Base-by-base conservation (phyloP, 2,329 filamentous ascomycete species). In the Endothia cerciana region DNA sequence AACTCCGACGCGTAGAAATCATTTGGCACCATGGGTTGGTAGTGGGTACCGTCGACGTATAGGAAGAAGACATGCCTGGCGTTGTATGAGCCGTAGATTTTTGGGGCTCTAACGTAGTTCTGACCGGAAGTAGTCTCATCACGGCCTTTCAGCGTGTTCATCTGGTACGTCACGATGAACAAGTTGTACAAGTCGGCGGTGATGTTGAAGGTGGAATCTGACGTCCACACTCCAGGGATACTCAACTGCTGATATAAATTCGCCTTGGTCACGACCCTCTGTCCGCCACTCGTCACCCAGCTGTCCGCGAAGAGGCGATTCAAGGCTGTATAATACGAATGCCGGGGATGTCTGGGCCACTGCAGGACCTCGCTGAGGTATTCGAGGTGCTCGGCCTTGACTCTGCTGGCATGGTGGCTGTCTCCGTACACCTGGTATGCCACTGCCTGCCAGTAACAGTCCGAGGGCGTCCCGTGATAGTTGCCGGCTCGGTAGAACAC, bases 161-260 rank as follows among this genome's bases (percentile, higher is more conserved):
- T 10, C 33, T 11, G 53, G 53, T 58, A 78, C 25, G 75, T 71
- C 3, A 77, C 70, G 25, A 77, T 61, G 63, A 72, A 74, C 11
- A 77, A 65, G 7, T 74, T 72, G 60, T 77, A 77, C 4, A 78
- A 69, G 60, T 77, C 75, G 1, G 76, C 76, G 0, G 74, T 77
- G 5, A 78, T 63, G 62, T 74, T 70, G 47, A 74, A 70, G 67
- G 76, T 72, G 11, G 72, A 69, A 2, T 73, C 71, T 5, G 71
- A 72, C 3, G 70, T 71, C 72, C 74, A 77, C 4, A 71, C 65
- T 30, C 72, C 69, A 0, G 75, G 73, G 22, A 76, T 66, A 28
- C 74, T 71, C 25, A 78, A 64, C 15, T 70, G 60, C 68, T 77
- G 75, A 71, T 71, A 77, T 17, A 75, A 61, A 60, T 76, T 78